Conservation (phyloP, 495 filamentous ascomycete genomes). For the Neurospora sp. region DNA sequence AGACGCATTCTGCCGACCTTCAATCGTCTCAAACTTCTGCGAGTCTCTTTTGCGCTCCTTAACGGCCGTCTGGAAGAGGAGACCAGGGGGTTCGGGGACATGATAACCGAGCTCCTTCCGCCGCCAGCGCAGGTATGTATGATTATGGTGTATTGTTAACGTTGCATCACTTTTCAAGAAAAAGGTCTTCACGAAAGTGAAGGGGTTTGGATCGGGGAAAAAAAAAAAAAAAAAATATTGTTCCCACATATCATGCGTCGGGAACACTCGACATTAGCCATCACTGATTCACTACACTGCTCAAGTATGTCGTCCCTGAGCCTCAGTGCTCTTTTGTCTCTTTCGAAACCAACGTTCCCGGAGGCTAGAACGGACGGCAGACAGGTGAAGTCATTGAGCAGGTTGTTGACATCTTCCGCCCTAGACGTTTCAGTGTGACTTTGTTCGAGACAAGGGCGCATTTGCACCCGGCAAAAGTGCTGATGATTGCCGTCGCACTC, state of each 20-base stretch:
- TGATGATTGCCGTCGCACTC: slow-evolving; percentile 35
- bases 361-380: slow-evolving; percentile 73
- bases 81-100: background rate
- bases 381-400: slow-evolving; percentile 86
- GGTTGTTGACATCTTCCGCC: slow-evolving; percentile 90
- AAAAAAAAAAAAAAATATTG: too few relatives aligned
- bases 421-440: slow-evolving; percentile 92
- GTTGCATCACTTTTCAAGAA: too few relatives aligned
- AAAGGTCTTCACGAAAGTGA: too few relatives aligned
- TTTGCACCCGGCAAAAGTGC: slow-evolving; percentile 27
- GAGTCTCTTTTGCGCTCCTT: background rate
- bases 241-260: too few relatives aligned
- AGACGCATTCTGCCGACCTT: background rate
- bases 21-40: background rate
- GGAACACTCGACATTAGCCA: too few relatives aligned
- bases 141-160: too few relatives aligned
- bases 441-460: slow-evolving; percentile 76
- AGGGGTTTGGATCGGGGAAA: too few relatives aligned
- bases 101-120: background rate
- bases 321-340: slow-evolving; percentile 97
- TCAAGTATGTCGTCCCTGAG: slow-evolving; percentile 46
- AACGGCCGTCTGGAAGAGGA: background rate
- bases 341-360: slow-evolving; percentile 98
- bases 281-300: too few relatives aligned
- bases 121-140: slow-evolving; percentile 17